These are phyloP conservation scores for Alternaria metachromatica DNA, from an alignment of 2,329 filamentous ascomycete genomes.

Conservation along the genomic window DNA sequence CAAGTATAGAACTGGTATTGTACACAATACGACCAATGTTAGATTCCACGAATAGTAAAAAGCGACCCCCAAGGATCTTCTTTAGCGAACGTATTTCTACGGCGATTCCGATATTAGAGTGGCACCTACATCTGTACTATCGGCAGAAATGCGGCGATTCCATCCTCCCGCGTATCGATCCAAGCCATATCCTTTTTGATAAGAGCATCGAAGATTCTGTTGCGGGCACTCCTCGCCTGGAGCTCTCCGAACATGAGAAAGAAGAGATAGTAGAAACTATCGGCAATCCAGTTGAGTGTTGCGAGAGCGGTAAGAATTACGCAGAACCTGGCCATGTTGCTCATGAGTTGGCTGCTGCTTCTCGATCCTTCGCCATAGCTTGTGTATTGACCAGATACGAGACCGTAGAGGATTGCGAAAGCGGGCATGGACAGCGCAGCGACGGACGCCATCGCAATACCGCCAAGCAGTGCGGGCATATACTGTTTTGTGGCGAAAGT, in stretches of 20 bases:
- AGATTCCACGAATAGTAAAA: conserved; percentile 84
- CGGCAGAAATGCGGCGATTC: conserved; percentile 73
- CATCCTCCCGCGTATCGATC: conserved; percentile 78
- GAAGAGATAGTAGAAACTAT: conserved; percentile 68
- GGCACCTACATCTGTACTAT: conserved; percentile 74
- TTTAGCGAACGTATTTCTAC: not conserved
- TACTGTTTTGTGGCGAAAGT: conserved; percentile 72
- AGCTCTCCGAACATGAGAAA: conserved; percentile 84
- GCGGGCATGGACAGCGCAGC: conserved; percentile 69
- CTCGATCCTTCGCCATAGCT: conserved; percentile 66
- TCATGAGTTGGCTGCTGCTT: conserved; percentile 59
- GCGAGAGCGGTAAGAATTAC: conserved; percentile 70
- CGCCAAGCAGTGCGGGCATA: conserved; percentile 60
- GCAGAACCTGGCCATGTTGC: conserved; percentile 65
- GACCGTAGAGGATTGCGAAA: conserved; percentile 74
- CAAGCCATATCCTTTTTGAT: conserved; percentile 78
- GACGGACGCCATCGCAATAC: conserved; percentile 62
- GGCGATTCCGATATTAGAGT: conserved; percentile 7
- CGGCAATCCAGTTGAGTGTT: conserved; percentile 69
- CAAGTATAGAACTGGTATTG: conserved; percentile 70
- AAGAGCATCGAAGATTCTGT: conserved; percentile 70
- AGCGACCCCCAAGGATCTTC: conserved; percentile 69
- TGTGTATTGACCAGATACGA: conserved; percentile 75
- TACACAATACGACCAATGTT: conserved; percentile 78
- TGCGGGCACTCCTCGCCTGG: conserved; percentile 72